These are phyloP conservation scores for Scutellaria galericulata DNA, from an alignment of 257 asterid genomes.

Conservation along the genomic window DNA sequence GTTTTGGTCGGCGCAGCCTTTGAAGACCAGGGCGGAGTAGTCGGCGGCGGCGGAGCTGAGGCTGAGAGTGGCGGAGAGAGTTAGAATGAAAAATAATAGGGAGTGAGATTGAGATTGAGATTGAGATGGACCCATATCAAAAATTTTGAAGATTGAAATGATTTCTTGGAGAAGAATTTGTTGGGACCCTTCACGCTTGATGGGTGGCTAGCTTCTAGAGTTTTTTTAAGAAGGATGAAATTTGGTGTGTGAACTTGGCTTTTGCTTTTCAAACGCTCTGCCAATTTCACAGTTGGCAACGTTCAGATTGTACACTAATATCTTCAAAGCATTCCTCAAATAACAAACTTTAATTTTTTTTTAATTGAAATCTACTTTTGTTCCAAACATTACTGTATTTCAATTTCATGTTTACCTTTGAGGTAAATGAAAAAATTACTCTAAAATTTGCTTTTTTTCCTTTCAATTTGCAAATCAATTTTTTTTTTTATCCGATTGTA, in stretches of 20 bases:
- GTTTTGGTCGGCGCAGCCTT: slow-evolving; percentile 89
- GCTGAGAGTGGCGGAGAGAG: slow-evolving; percentile 23
- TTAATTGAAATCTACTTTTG: too few species aligned
- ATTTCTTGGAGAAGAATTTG: slow-evolving; percentile 23
- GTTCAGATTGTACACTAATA: too few species aligned
- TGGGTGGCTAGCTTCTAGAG: slow-evolving; percentile 5
- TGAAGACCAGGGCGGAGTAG: slow-evolving; percentile 61
- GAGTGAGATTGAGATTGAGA: slow-evolving; percentile 24
- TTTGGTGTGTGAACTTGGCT: background rate
- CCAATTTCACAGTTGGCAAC: slow-evolving; percentile 20
- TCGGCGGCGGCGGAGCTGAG: slow-evolving; percentile 42
- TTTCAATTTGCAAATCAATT: too few species aligned
- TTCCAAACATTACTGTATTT: too few species aligned
- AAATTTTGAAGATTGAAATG: background rate
- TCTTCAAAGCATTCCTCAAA: too few species aligned
- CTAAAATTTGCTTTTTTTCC: too few species aligned
- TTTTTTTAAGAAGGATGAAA: background rate
- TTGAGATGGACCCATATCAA: slow-evolving; percentile 41
- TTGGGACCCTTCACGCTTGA: background rate
- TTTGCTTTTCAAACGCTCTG: background rate
- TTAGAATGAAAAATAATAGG: slow-evolving; percentile 22
- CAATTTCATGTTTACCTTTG: too few species aligned
- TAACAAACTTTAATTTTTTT: too few species aligned
- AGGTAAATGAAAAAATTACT: too few species aligned
- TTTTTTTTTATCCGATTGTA: too few species aligned